Evolutionary conservation across 2,329 filamentous ascomycete genomes (phyloP), one percentile per base, ranked within the genome.

Genomic region (Allantophomopsis cytisporea): DNA sequence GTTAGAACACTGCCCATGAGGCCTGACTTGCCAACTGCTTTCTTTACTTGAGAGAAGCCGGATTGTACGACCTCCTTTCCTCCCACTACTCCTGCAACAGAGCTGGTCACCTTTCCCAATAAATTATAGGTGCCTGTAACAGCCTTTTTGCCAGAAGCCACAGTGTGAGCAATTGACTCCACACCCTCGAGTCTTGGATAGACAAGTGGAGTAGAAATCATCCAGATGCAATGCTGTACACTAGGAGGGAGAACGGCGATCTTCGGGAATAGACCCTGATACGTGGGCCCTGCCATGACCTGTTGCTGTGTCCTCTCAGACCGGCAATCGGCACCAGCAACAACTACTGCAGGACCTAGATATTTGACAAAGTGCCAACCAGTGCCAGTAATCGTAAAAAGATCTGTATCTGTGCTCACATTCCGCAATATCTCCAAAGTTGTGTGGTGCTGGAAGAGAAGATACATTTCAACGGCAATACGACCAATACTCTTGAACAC

Each of bases 291-390:
- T 5, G 89, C 89, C 71, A 98, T 81, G 40, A 98, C 91, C 52
- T 94, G 86, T 44, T 80, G 79, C 44, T 86, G 85, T 39, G 83
- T 94, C 38, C 91, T 71, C 61, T 98, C 91, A 5, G 88, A 94
- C 39, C 91, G 78, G 49, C 87, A 89, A 58, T 98, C 91, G 2
- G 85, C 81, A 0, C 89, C 91, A 38, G 94, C 80, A 1, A 94
- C 81, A 1, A 86, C 87, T 11, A 98, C 80, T 4, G 84, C 84
- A 1, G 91, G 91, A 1, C 91, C 91, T 5, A 98, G 74, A 52
- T 83, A 95, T 61, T 98, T 98, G 61, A 98, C 76, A 59, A 96
- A 98, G 60, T 98, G 91, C 91, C 91, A 98, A 7, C 91, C 91
- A 15, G 83, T 83, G n/a, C 91, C 89, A 0, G 91, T 96, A 40